These are phyloP conservation scores for Microbotryomycetes sp. DNA, from an alignment of 1,284 basidiomycete species.

Conservation along the genomic window DNA sequence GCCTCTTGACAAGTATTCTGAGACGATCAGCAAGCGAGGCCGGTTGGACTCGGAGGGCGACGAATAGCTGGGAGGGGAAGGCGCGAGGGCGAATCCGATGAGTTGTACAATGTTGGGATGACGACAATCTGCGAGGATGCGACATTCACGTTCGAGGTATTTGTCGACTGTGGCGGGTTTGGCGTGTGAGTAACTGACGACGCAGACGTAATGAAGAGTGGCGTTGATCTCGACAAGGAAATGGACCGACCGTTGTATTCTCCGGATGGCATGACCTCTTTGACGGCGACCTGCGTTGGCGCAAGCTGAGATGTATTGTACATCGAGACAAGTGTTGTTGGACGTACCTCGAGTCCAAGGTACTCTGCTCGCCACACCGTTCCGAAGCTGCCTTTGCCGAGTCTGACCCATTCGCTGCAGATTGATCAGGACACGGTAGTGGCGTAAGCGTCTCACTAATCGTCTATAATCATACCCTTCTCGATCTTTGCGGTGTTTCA, in stretches of 20 bases:
- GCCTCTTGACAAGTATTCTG: conserved; percentile 44
- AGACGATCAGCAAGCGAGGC: conserved; percentile 32
- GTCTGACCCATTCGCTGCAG: conserved; percentile 35
- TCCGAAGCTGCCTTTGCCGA: conserved; percentile 86
- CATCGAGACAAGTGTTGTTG: conserved; percentile 60
- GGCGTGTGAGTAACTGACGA: not conserved
- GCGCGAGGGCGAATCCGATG: conserved; percentile 83
- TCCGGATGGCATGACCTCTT: conserved; percentile 35
- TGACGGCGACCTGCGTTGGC: conserved; percentile 58
- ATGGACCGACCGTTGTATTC: conserved; percentile 36
- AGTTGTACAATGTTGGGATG: conserved; percentile 60
- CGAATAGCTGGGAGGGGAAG: conserved; percentile 50
- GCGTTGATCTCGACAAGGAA: not conserved
- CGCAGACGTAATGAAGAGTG: not conserved
- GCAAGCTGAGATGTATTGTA: conserved; percentile 61
- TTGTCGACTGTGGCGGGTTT: conserved; percentile 56
- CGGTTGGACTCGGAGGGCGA: conserved; percentile 1
- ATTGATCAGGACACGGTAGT: too few relatives aligned
- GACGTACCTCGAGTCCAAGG: conserved; percentile 37
- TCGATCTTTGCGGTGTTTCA: too few relatives aligned
- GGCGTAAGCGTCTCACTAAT: too few relatives aligned
- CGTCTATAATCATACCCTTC: too few relatives aligned
- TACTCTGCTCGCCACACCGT: conserved; percentile 72
- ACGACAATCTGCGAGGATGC: conserved; percentile 66
- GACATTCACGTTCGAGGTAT: conserved; percentile 96